These are phyloP conservation scores for Colletotrichum noveboracense DNA, from an alignment of 2,329 filamentous ascomycete genomes.

Conservation along the genomic window DNA sequence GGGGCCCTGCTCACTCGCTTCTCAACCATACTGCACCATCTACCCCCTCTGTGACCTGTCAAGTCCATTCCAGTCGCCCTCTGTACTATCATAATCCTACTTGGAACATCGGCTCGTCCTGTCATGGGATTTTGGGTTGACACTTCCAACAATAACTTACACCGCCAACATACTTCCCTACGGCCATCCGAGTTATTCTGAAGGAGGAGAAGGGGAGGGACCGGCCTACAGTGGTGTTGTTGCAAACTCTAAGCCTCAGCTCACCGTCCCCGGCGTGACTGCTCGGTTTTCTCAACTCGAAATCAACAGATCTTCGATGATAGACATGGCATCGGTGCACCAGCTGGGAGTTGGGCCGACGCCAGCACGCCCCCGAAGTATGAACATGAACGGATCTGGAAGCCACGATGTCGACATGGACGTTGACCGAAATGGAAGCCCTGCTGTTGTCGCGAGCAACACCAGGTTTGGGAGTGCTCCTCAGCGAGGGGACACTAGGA, in stretches of 20 bases:
- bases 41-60: constrained; percentile 1
- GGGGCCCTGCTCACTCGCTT: constrained; percentile 8
- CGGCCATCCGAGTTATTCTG: not conserved
- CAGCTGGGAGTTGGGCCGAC: constrained; percentile 39
- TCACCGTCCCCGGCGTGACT: not conserved
- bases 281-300: constrained; percentile 16
- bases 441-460: constrained; percentile 37
- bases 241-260: not conserved
- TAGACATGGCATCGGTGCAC: constrained; percentile 43
- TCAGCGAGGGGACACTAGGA: constrained; percentile 60
- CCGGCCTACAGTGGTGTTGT: not conserved
- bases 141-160: not conserved
- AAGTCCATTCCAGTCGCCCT: constrained; percentile 2
- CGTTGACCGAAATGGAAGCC: constrained; percentile 39
- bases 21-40: constrained; percentile 4
- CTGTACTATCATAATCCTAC: not conserved
- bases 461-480: constrained; percentile 50
- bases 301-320: not conserved
- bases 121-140: constrained; percentile 16
- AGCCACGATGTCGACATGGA: constrained; percentile 32
- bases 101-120: constrained; percentile 5
- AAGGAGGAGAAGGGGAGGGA: constrained; percentile 21
- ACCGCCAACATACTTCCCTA: constrained; percentile 19
- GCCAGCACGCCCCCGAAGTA: constrained; percentile 29
- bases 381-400: constrained; percentile 30